Evolutionary conservation across 1,139 yeast species (phyloP).

Genomic region (Diutina neorugosa): DNA sequence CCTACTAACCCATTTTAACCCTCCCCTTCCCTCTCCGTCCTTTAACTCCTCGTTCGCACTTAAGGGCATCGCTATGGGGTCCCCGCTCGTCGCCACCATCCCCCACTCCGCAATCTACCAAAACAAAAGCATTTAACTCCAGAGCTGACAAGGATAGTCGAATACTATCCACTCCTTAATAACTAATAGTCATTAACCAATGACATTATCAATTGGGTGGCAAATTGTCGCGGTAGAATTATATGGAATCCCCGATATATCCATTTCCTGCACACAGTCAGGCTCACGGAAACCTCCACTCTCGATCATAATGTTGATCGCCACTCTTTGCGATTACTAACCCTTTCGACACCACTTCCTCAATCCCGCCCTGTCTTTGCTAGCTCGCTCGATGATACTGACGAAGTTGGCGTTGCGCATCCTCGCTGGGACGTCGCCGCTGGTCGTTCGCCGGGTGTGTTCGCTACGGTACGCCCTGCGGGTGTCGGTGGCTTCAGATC

Average conservation of each 20-base stretch:
- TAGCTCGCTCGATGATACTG: neutral
- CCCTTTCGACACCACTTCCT: neutral
- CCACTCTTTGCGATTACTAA: neutral
- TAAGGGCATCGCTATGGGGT: too few species aligned
- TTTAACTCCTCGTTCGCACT: too few species aligned
- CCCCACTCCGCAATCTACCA: too few species aligned
- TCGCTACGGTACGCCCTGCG: neutral
- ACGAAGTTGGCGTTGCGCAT: neutral
- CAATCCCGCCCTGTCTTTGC: neutral
- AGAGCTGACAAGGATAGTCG: too few species aligned
- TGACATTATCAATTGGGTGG: too few species aligned
- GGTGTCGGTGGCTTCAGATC: neutral
- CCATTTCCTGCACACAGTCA: neutral
- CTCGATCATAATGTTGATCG: neutral
- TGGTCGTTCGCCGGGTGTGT: neutral
- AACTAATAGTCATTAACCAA: too few species aligned
- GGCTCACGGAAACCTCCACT: neutral
- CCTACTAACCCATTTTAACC: too few species aligned
- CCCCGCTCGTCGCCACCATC: too few species aligned
- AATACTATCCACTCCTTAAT: too few species aligned
- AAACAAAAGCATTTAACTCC: too few species aligned
- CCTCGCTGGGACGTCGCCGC: neutral
- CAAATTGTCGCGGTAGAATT: neutral
- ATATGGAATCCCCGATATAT: neutral
- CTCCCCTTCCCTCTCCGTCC: too few species aligned